Evolutionary conservation across 305 asterid genomes (phyloP), one percentile per base, ranked within the genome.

Genomic region (Plantago lanceolata): DNA sequence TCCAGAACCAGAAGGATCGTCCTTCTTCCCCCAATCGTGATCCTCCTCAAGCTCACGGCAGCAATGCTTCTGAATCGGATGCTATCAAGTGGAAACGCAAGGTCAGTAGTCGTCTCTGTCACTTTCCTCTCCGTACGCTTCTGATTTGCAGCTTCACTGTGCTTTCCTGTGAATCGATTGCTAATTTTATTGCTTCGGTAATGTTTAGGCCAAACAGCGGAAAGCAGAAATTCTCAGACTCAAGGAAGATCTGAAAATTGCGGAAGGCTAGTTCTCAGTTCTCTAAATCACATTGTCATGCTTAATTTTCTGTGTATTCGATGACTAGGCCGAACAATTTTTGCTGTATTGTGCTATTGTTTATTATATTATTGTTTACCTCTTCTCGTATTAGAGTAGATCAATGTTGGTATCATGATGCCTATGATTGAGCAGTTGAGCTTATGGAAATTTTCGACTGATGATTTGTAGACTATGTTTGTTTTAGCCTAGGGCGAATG

Each of bases 201-300:
- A 53, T 43, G 40, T 71, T 65, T 67, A 93, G 99, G 95, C 97
- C 43, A 90, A 86, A 70, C 84, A 84, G 76, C 84, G 95, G 54
- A 85, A 93, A 74, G 79, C 68, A 64, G 95, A 90, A 67, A 90
- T 90, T 75, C 64, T 81, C 37, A 84, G 82, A 70, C 95, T 93
- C 20, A 85, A 75, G 75, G 95, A 90, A 48, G 95, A 87, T 58
- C 85, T 93, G 74, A 88, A 76, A 77, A 50, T 70, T 26, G 90
- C 97, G 44, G 92, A 93, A 93, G 99, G 99, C 73, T 55, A 75
- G 74, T 20, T 44, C 66, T 61, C 48, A 13, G 1, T 18, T 19
- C 49, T 57, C 9, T 33, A 18, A 19, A 7, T 66, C 15, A n/a
- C 2, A 15, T 35, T 9, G 53, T n/a, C n/a, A 5, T n/a, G 3